Evolutionary conservation across 2,329 filamentous ascomycete genomes (phyloP), one percentile per base, ranked within the genome.

Genomic region (Colletotrichum tamarilloi): DNA sequence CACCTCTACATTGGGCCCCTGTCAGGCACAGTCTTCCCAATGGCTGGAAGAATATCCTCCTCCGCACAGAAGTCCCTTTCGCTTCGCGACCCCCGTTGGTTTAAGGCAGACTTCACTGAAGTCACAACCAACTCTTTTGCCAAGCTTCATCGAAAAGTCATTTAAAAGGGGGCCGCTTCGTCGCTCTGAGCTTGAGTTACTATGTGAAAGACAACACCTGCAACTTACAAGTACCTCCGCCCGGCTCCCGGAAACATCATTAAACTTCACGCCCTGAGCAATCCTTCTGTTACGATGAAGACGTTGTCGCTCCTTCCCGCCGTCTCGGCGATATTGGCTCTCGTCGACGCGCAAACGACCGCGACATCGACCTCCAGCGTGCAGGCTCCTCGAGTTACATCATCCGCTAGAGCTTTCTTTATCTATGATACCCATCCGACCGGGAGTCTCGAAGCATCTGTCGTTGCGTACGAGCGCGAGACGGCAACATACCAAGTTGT

Each of bases 351-450:
- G 55, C 55, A 73, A 49, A 49, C 42, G 42, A 49, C 19, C 4
- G 42, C 42, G 12, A 32, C 22, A 46, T 24, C 16, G 30, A 60
- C 38, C 7, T 49, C 42, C 32, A 28, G 55, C 53, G 46, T 14
- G 6, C 28, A 38, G 19, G 38, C 58, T 12, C 59, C 46, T 11
- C 30, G 16, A 32, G 35, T 71, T 5, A 71, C 55, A 24, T 28
- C 67, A 12, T 68, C 66, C 24, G 66, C 67, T 28, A 67, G 71
- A 24, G 2, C 14, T 6, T 71, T 73, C 60, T 70, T 71, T 55
- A 56, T 71, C 35, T 71, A 63, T 26, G 71, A 71, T 60, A 65
- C 67, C 5, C 55, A 57, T 49, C 71, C 67, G 11, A 68, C 65
- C n/a, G 60, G 55, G 56, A 60, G 55, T 22, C 42, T 73, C 26